Percentiles rank a stretch among this genome's conserved stretches.
Conservation (phyloP, 345 rosid species). For the Brassica juncea region DNA sequence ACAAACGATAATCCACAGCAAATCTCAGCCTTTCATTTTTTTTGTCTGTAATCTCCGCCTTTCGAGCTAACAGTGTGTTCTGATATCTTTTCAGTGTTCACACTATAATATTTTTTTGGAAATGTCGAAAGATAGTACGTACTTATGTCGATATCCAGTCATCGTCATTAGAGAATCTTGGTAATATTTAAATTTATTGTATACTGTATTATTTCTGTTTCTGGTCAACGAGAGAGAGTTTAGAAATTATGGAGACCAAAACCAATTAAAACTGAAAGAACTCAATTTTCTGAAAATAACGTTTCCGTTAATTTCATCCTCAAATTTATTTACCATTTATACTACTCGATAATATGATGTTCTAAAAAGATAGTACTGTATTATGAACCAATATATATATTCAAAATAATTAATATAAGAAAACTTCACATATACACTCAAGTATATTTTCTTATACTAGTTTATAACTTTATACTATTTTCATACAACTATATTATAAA, state of each 20-base stretch:
- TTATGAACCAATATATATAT: no score
- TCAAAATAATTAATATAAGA: neutral
- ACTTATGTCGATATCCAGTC: neutral
- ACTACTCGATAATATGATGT: neutral
- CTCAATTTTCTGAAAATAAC: neutral
- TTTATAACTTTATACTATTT: no score
- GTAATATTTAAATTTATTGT: neutral
- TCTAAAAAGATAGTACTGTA: no score
- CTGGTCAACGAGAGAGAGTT: neutral
- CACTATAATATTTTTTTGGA: neutral
- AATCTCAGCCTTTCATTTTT: neutral
- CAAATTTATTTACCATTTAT: neutral
- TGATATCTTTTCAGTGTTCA: neutral
- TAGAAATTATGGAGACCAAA: constrained; percentile 2
- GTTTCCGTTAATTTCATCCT: neutral
- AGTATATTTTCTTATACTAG: neutral
- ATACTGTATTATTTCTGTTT: neutral
- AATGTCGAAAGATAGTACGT: constrained; percentile 8
- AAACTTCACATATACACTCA: neutral
- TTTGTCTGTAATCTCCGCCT: neutral
- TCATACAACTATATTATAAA: neutral
- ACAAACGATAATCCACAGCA: neutral
- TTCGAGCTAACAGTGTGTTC: constrained; percentile 7
- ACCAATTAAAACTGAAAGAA: neutral
- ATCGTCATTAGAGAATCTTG: neutral